Conservation (phyloP, 1,139 yeast genomes). For the Saccharomyces uvarum region DNA sequence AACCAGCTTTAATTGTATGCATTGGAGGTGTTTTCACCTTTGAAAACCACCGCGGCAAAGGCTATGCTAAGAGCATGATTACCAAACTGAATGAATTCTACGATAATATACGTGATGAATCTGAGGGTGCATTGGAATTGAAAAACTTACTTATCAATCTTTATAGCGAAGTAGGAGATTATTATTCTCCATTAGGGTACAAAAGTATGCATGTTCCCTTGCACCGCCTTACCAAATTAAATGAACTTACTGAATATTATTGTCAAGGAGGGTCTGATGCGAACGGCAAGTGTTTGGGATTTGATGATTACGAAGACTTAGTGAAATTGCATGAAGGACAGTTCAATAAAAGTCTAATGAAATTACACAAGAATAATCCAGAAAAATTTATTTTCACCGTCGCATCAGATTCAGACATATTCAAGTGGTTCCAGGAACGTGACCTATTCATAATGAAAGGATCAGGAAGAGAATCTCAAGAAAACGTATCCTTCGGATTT, state of each 20-base stretch:
- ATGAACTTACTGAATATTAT: slow-evolving; percentile 14
- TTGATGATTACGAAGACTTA: slow-evolving; percentile 33
- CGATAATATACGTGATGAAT: slow-evolving; percentile 33
- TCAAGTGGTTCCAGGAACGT: slow-evolving; percentile 39
- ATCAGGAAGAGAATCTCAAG: slow-evolving; percentile 9
- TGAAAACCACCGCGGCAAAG: slow-evolving; percentile 50
- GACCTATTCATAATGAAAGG: slow-evolving; percentile 34
- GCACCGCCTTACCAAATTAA: slow-evolving; percentile 26
- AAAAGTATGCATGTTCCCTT: slow-evolving; percentile 42
- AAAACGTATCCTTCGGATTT: slow-evolving; percentile 30
- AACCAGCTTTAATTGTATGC: slow-evolving; percentile 42
- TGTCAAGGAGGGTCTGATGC: slow-evolving; percentile 11
- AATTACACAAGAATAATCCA: slow-evolving; percentile 30
- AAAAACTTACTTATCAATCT: slow-evolving; percentile 42
- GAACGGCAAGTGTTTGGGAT: slow-evolving; percentile 27
- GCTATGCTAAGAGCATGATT: slow-evolving; percentile 58
- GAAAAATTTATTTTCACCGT: slow-evolving; percentile 32
- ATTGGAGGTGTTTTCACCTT: slow-evolving; percentile 63
- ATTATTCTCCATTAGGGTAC: slow-evolving; percentile 54
- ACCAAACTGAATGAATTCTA: slow-evolving; percentile 31
- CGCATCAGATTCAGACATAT: slow-evolving; percentile 35
- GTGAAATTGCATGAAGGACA: slow-evolving; percentile 30
- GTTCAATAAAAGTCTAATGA: slow-evolving; percentile 23
- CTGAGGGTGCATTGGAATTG: slow-evolving; percentile 22
- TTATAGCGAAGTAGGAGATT: slow-evolving; percentile 70